phyloP scores from a whole-genome alignment of 2,329 filamentous ascomycete genomes.

The Lecanosticta acicola region DNA sequence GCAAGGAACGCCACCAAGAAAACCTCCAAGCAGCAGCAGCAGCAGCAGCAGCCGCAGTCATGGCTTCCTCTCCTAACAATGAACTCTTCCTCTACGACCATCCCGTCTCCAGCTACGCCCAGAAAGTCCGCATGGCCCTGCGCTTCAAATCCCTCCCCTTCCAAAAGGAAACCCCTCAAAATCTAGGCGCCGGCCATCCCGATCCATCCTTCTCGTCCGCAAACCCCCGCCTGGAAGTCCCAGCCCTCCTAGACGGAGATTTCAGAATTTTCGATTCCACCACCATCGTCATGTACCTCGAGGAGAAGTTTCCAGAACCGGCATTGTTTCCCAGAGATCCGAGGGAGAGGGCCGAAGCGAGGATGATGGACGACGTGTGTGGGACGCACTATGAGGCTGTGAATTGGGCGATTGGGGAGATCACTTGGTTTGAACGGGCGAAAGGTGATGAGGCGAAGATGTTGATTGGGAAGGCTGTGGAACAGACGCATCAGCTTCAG shows the following conservation, averaged over 20 bases:
- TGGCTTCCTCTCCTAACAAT: not conserved
- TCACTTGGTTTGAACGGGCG: constrained; percentile 23
- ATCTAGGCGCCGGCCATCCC: constrained; percentile 31
- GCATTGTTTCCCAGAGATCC: constrained; percentile 21
- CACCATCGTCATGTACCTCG: constrained; percentile 31
- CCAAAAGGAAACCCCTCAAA: constrained; percentile 29
- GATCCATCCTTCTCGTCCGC: constrained; percentile 23
- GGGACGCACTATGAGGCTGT: constrained; percentile 32
- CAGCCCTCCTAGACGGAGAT: constrained; percentile 28
- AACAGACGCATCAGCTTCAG: constrained; percentile 22
- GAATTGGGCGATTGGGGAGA: constrained; percentile 26
- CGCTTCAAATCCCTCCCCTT: constrained; percentile 35
- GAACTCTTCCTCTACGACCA: constrained; percentile 28
- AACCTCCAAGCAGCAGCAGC: too few relatives aligned
- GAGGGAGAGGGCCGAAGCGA: constrained; percentile 18
- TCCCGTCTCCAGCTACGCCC: constrained; percentile 33
- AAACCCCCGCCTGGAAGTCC: constrained; percentile 35
- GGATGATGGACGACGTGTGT: constrained; percentile 30
- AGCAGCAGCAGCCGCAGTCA: not conserved
- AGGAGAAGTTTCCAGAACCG: constrained; percentile 25
- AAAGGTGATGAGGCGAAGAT: constrained; percentile 20
- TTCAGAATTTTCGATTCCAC: constrained; percentile 32
- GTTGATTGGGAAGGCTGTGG: constrained; percentile 23
- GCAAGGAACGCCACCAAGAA: not conserved
- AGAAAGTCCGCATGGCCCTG: constrained; percentile 36